Base-by-base conservation (phyloP, 371 early-diverging fungal genomes). In the Syncephalastrum monosporum region DNA sequence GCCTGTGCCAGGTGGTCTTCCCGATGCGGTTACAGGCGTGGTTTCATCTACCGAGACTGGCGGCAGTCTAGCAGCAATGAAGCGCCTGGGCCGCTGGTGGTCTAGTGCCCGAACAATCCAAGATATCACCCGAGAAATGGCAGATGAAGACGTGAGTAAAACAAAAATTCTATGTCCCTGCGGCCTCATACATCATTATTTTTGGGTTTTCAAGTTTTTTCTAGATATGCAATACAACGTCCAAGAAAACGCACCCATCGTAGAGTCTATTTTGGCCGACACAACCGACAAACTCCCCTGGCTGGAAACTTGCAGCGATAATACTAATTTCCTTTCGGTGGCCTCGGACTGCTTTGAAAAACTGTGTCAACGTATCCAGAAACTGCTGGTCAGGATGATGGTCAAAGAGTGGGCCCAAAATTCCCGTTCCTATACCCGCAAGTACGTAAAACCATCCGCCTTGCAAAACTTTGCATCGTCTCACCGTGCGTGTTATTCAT, bases 361-460 rank as follows among this genome's bases (percentile, higher is more conserved):
- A 33, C 46, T 82, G 12, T 71, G 67, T 25, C 59, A 72, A 45
- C 69, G 83, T 3, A 74, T 82, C 16, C 79, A 82, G 47, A 79
- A 77, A 16, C 55, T 86, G 8, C 69, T 84, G 24, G 67, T 82
- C 5, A 77, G 74, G 47, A 80, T 81, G 44, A 70, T 83, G 15
- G 65, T 80, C 14, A 81, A 84, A 56, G 86, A 85, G 21, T 87
- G 87, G 71, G 74, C 73, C 38, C 72, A 72, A 13, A 71, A 73
- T 48, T 66, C 84, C 42, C 79, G 83, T 60, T 55, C 71, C 5
- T 91, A 87, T 59, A 72, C 71, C 6, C 81, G 79, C 59, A 76
- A 81, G 88, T 89, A 71, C 24, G 59, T 68, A 14, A 23, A 13
- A 2, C n/a, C 4, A 42, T 2, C 19, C 51, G n/a, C 10, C 1